Base-by-base conservation (phyloP, 306 rosid species). In the Cucurbita maxima region DNA sequence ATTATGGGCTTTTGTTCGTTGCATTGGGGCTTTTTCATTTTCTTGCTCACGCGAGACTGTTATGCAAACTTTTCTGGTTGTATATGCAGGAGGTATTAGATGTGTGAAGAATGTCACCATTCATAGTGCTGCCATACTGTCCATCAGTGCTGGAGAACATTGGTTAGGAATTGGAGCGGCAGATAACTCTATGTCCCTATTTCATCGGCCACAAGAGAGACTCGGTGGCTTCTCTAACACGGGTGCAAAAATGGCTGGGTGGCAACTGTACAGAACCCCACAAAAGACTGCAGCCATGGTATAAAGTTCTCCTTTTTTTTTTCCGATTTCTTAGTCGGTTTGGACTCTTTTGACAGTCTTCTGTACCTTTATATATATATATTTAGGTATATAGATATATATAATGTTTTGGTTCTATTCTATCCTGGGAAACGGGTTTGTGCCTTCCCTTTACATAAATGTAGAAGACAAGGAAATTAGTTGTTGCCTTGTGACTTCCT, bases 131-230 rank as follows among this genome's bases (percentile, higher is more conserved):
- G 82, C 99, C 61, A 81, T 94, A 87, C 67, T 89, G 77, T 94
- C 99, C 71, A 84, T 94, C 87, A 89, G 87, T 84, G 95, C 97
- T 53, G 95, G 97, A 72, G 99, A 94, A 77, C 96, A 94, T 83
- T 94, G 99, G 99, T 78, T 94, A 79, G 99, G 99, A 74, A 84
- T 94, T 78, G 99, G 99, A 78, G 97, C 99, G 34, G 95, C 99
- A 75, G 99, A 94, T 84, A 94, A 91, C 80, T 94, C 99, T 63
- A 76, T 89, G 87, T 91, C 99, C 71, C 99, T 94, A 57, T 94
- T 85, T 76, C 95, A 94, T 77, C 99, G 99, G 77, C 97, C 99
- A 74, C 97, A 91, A 84, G 98, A 94, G 83, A 94, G 96, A 82
- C 97, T 87, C 10, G 96, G 97, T 71, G 63, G 97, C 82, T 78